Base-by-base conservation (phyloP, 2,329 filamentous ascomycete species). In the Exserohilum rostratum region DNA sequence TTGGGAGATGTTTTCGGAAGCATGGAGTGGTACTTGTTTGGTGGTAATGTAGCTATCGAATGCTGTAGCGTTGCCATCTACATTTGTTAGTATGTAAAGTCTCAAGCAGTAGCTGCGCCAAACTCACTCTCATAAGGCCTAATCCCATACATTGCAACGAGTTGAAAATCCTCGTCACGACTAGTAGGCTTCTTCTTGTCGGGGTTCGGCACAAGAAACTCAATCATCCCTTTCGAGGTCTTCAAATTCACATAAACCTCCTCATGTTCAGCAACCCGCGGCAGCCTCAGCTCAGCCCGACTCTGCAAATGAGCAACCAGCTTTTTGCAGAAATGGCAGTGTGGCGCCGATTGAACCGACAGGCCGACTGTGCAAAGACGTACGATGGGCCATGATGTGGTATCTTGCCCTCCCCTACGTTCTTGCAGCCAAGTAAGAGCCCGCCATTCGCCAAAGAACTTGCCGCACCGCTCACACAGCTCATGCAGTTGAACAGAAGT, bases 41-140 rank as follows among this genome's bases (percentile, higher is more conserved):
- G 50, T 44, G 0, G 35, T 39, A 6, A 60, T 20, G 15, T 57
- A 39, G 6, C 46, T 15, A 13, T 39, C 5, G 25, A 60, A 60
- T 12, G 25, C 47, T 7, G 40, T 40, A 2, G 10, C 13, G 2
- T 46, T 38, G 4, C 33, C 29, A 13, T 40, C 54, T 57, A n/a
- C 4, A 5, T 22, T 7, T 13, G 18, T 45, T 22, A 45, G 42
- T 10, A 20, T 9, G n/a, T 11, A 3, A 6, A n/a, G 9, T 9
- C 11, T 4, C 6, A 34, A 29, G 6, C 3, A 11, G 12, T n/a
- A 1, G 7, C 18, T 13, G 15, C 9, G n/a, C 7, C n/a, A 5
- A 30, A 39, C 45, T 39, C 11, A 47, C 45, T 30, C 17, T 38
- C 11, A 30, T 31, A 47, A 38, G 25, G 20, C 25, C 35, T 15